phyloP scores from a whole-genome alignment of 257 asterid species.

The Primulina huaijiensis region DNA sequence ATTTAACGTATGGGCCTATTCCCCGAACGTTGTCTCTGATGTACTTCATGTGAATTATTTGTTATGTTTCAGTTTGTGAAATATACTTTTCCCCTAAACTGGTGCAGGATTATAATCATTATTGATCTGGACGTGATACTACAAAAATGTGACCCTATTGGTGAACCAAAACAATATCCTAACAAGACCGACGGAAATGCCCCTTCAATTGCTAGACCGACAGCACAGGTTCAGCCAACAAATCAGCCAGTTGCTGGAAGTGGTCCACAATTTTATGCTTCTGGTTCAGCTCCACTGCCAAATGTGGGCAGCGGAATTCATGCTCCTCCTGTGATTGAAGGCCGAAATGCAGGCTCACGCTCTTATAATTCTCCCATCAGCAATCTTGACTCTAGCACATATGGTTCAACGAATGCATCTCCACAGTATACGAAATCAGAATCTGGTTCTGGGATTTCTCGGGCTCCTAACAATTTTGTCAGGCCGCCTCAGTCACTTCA shows the following conservation, averaged over 20 bases:
- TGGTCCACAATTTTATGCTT: conserved; percentile 34
- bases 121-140: conserved; percentile 59
- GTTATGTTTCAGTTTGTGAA: conserved; percentile 7
- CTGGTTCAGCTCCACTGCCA: conserved; percentile 42
- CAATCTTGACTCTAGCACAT: conserved; percentile 41
- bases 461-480: conserved; percentile 50
- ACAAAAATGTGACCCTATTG: conserved; percentile 64
- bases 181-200: conserved; percentile 36
- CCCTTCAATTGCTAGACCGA: conserved; percentile 36
- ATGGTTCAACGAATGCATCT: conserved; percentile 34
- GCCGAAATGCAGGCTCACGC: conserved; percentile 33
- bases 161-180: conserved; percentile 50
- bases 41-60: background rate
- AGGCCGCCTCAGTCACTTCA: conserved; percentile 61
- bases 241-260: conserved; percentile 37
- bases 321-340: conserved; percentile 37
- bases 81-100: conserved; percentile 13
- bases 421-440: conserved; percentile 43
- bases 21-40: background rate
- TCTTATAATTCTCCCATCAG: conserved; percentile 38
- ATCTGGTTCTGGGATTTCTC: conserved; percentile 40
- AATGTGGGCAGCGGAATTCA: conserved; percentile 37
- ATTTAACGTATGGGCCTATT: background rate
- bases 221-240: conserved; percentile 40
- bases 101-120: conserved; percentile 80